These are phyloP conservation scores for Linanthus parryae DNA, from an alignment of 148 eudicot genomes.

Conservation along the genomic window DNA sequence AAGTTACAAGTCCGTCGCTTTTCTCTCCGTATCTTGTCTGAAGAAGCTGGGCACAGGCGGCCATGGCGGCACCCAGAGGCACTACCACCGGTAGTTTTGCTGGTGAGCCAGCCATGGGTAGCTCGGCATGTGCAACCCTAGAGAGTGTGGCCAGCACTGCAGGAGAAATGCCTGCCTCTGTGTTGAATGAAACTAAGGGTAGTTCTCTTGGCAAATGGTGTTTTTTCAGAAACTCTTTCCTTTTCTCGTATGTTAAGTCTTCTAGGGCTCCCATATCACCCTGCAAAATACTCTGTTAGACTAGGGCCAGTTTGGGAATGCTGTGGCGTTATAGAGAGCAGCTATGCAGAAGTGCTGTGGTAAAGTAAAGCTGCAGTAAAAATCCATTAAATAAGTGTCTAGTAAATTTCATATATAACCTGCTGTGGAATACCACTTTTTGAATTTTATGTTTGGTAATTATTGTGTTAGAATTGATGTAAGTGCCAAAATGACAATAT, in stretches of 20 bases:
- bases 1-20: constrained; percentile 93
- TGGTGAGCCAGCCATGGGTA: constrained; percentile 46
- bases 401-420: too few relatives aligned
- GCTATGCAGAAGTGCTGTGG: too few relatives aligned
- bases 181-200: constrained; percentile 77
- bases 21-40: constrained; percentile 78
- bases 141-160: constrained; percentile 85
- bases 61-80: constrained; percentile 96
- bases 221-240: constrained; percentile 68
- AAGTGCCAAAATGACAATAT: too few relatives aligned
- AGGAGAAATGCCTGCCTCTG: constrained; percentile 88
- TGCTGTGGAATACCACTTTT: too few relatives aligned
- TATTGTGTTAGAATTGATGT: too few relatives aligned
- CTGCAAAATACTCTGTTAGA: constrained; percentile 51
- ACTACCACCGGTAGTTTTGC: constrained; percentile 80
- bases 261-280: constrained; percentile 96
- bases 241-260: constrained; percentile 79
- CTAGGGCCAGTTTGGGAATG: constrained; percentile 10
- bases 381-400: too few relatives aligned
- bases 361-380: too few relatives aligned
- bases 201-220: constrained; percentile 68
- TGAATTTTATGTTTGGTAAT: too few relatives aligned
- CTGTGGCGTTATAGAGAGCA: too few relatives aligned
- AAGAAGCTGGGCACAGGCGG: constrained; percentile 91
- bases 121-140: constrained; percentile 91